Percentiles rank a stretch among this genome's conserved stretches.
These are phyloP conservation scores for Paramyrothecium roridum DNA, from an alignment of 2,329 filamentous ascomycete genomes.

Conservation along the genomic window DNA sequence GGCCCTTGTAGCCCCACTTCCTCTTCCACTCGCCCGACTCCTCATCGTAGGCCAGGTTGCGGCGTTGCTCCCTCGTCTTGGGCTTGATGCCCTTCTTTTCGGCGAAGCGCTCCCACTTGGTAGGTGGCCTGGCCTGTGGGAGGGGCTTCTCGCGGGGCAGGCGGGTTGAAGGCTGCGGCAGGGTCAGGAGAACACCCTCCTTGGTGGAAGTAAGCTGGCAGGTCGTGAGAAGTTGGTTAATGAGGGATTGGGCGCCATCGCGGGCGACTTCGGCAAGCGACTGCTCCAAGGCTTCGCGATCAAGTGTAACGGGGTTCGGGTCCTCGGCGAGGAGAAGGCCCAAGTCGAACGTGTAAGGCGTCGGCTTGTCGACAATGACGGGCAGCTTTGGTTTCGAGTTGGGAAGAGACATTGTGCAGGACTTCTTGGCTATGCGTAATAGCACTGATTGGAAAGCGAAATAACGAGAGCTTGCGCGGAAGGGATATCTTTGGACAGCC, in stretches of 20 bases:
- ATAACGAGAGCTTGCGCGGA: neutral
- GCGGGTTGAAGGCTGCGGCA: slow-evolving; percentile 66
- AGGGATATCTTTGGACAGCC: neutral
- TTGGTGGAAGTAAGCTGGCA: slow-evolving; percentile 71
- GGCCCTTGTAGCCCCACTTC: slow-evolving; percentile 92
- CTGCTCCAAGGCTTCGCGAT: slow-evolving; percentile 55
- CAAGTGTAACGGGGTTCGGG: slow-evolving; percentile 72
- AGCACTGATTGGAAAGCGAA: neutral
- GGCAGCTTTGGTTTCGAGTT: slow-evolving; percentile 48
- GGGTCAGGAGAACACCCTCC: slow-evolving; percentile 71
- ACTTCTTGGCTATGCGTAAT: slow-evolving; percentile 1
- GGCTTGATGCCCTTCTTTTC: slow-evolving; percentile 94
- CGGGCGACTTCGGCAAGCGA: slow-evolving; percentile 73
- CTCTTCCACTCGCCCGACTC: slow-evolving; percentile 82
- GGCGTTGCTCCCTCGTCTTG: slow-evolving; percentile 73
- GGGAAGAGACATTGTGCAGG: slow-evolving; percentile 28
- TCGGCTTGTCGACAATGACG: slow-evolving; percentile 73
- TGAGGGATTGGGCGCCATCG: slow-evolving; percentile 84
- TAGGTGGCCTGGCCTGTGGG: slow-evolving; percentile 75
- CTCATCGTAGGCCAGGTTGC: slow-evolving; percentile 81
- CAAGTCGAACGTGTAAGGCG: slow-evolving; percentile 92
- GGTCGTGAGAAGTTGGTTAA: slow-evolving; percentile 91
- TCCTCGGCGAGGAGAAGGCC: slow-evolving; percentile 82
- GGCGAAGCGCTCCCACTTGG: slow-evolving; percentile 95
- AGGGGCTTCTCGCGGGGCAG: slow-evolving; percentile 92